phyloP scores from a whole-genome alignment of 352 stramenopile species.

The Phytophthora meadii region DNA sequence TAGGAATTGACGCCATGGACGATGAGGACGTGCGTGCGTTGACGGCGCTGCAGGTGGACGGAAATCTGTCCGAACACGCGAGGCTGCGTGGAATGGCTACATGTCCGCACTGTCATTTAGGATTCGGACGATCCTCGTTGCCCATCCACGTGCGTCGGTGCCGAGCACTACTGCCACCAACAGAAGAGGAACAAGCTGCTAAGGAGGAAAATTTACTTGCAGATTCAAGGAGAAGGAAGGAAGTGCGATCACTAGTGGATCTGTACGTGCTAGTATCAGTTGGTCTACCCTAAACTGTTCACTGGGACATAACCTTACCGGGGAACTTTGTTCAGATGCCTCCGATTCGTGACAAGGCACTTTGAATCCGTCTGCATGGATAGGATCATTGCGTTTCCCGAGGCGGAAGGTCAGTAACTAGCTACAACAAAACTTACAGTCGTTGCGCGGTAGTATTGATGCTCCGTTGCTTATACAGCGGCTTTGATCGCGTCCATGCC shows the following conservation, averaged over 20 bases:
- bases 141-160: slow-evolving; percentile 71
- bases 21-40: slow-evolving; percentile 50
- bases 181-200: slow-evolving; percentile 31
- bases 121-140: slow-evolving; percentile 66
- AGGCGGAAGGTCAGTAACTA: slow-evolving; percentile 58
- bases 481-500: slow-evolving; percentile 73
- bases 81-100: slow-evolving; percentile 31
- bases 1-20: slow-evolving; percentile 26
- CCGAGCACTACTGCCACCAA: slow-evolving; percentile 46
- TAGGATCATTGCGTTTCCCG: slow-evolving; percentile 57
- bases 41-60: slow-evolving; percentile 33
- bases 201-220: neutral
- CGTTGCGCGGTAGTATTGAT: neutral
- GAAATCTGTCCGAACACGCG: slow-evolving; percentile 18
- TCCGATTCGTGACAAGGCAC: slow-evolving; percentile 69
- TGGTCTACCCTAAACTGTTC: neutral
- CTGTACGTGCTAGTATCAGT: slow-evolving; percentile 38
- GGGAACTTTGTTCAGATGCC: slow-evolving; percentile 43
- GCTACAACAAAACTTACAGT: neutral
- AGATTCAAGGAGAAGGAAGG: slow-evolving; percentile 35
- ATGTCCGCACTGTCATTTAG: slow-evolving; percentile 68
- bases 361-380: slow-evolving; percentile 78
- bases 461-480: slow-evolving; percentile 30
- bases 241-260: slow-evolving; percentile 60
- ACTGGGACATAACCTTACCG: neutral